A percentile compares a stretch with the other conserved stretches of the same genome.
phyloP scores from a whole-genome alignment of 331 rosid genomes.

The Quercus lobata region DNA sequence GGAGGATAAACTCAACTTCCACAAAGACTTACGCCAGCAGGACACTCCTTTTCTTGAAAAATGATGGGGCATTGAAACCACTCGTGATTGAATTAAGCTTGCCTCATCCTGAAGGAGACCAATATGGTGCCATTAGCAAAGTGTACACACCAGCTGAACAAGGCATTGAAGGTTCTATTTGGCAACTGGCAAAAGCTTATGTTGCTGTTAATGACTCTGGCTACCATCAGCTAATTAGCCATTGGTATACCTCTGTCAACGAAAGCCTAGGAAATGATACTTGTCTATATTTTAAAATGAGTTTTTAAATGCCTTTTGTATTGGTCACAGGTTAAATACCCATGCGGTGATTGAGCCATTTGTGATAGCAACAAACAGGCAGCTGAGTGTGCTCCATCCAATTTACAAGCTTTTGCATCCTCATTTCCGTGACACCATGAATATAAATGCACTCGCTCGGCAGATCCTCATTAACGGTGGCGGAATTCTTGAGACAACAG shows the following conservation, averaged over 20 bases:
- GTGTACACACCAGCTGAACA: conserved; percentile 53
- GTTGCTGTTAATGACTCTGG: conserved; percentile 69
- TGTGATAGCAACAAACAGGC: conserved; percentile 76
- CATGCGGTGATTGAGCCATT: conserved; percentile 84
- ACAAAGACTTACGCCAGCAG: conserved; percentile 62
- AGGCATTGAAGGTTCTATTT: conserved; percentile 50
- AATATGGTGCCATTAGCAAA: conserved; percentile 41
- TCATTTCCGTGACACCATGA: conserved; percentile 83
- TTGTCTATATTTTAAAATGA: not conserved
- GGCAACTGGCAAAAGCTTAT: conserved; percentile 88
- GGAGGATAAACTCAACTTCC: conserved; percentile 61
- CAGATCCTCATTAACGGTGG: conserved; percentile 67
- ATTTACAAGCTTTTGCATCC: conserved; percentile 69
- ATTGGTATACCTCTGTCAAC: conserved; percentile 47
- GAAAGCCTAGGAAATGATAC: not conserved
- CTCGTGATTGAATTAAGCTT: conserved; percentile 69
- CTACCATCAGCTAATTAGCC: conserved; percentile 70
- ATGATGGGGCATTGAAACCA: conserved; percentile 73
- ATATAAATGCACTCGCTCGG: conserved; percentile 67
- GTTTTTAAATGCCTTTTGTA: not conserved
- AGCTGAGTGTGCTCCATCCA: conserved; percentile 74
- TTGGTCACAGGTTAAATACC: conserved; percentile 53
- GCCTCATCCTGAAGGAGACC: conserved; percentile 56
- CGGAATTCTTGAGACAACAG: conserved; percentile 60
- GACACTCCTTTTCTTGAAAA: conserved; percentile 55